A percentile compares a stretch with the other conserved stretches of the same genome.
Evolutionary conservation across 345 rosid genomes (phyloP).

Genomic region (Pelargonium nanum): DNA sequence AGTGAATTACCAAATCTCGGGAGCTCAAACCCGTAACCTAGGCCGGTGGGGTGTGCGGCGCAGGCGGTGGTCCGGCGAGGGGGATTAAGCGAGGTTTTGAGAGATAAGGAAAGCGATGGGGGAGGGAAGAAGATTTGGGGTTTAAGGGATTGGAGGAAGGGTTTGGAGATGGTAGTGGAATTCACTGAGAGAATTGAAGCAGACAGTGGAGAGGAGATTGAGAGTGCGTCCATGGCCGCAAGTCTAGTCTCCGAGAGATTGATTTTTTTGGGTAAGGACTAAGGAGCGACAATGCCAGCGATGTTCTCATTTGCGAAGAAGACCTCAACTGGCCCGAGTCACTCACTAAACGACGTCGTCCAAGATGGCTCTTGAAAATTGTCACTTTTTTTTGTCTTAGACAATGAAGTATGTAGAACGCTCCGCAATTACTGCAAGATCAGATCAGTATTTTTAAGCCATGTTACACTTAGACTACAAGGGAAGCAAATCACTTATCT

Average conservation of each 20-base stretch:
- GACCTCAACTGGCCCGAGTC: too few species aligned
- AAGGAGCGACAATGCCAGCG: too few species aligned
- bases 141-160: slow-evolving; percentile 17
- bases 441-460: too few species aligned
- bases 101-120: slow-evolving; percentile 5
- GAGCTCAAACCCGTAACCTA: neutral
- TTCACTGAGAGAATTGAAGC: neutral
- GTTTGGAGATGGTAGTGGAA: slow-evolving; percentile 11
- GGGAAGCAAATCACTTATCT: too few species aligned
- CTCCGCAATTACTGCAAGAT: too few species aligned
- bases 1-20: slow-evolving; percentile 3
- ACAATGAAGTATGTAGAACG: too few species aligned
- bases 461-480: too few species aligned
- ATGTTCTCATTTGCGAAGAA: too few species aligned
- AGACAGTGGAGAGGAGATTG: slow-evolving; percentile 24
- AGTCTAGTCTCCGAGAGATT: slow-evolving; percentile 5
- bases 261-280: neutral
- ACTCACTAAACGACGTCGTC: too few species aligned
- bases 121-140: slow-evolving; percentile 14
- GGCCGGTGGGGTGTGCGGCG: slow-evolving; percentile 26
- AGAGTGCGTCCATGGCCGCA: slow-evolving; percentile 39
- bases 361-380: too few species aligned
- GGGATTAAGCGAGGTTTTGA: slow-evolving; percentile 18
- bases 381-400: too few species aligned
- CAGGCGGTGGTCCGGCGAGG: slow-evolving; percentile 9